phyloP scores from a whole-genome alignment of 2,329 filamentous ascomycete species.

The Escovopsis sp. region DNA sequence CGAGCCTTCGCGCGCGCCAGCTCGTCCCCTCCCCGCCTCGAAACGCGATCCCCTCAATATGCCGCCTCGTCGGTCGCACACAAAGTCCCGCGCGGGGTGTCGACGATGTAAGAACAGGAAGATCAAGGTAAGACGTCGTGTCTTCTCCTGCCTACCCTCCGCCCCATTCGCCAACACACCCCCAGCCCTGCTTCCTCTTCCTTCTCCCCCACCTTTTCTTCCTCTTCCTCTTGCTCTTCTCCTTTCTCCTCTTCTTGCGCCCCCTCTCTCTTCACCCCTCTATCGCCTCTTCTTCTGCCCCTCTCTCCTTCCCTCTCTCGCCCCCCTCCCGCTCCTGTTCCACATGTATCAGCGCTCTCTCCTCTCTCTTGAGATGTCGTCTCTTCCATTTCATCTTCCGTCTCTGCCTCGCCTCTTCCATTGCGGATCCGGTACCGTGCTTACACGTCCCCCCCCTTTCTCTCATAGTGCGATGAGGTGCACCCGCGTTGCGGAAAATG shows the following conservation, averaged over 20 bases:
- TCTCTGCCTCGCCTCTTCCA: background rate
- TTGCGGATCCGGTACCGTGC: background rate
- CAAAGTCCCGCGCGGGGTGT: constrained; percentile 55
- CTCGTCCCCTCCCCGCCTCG: background rate
- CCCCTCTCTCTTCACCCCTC: too few relatives aligned
- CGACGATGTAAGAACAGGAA: constrained; percentile 52
- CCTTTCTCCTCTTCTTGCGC: too few relatives aligned
- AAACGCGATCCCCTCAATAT: constrained; percentile 23
- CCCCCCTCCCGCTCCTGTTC: too few relatives aligned
- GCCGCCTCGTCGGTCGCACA: constrained; percentile 53
- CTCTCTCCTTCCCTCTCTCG: too few relatives aligned
- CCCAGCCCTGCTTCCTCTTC: background rate
- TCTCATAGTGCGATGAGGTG: constrained; percentile 46
- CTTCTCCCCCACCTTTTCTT: background rate
- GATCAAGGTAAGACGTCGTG: constrained; percentile 41
- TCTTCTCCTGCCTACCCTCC: too few relatives aligned
- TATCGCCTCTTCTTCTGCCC: too few relatives aligned
- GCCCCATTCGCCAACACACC: background rate
- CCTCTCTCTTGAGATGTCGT: background rate
- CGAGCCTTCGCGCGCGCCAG: background rate
- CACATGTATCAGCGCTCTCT: background rate
- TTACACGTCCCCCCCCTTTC: background rate
- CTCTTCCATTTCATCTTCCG: background rate
- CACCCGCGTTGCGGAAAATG: constrained; percentile 53
- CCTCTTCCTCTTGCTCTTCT: too few relatives aligned